A percentile compares a stretch with the other conserved stretches of the same genome.
Evolutionary conservation across 2,329 filamentous ascomycete genomes (phyloP).

Genomic region (Penicillium sp.): DNA sequence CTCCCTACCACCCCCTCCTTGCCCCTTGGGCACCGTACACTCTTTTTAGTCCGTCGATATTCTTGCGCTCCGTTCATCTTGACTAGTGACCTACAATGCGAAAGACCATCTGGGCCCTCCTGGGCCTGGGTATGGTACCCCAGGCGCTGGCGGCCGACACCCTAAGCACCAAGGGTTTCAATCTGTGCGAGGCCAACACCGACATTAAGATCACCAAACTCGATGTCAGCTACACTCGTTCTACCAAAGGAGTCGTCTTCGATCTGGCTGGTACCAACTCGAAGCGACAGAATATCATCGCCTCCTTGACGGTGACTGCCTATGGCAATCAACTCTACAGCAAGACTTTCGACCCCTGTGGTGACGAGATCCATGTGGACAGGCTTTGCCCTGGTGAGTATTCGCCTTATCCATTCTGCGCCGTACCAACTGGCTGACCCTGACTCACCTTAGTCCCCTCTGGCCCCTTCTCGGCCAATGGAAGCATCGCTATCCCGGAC

Average conservation of each 20-base stretch:
- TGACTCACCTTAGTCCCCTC: conserved; percentile 55
- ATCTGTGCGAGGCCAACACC: conserved; percentile 57
- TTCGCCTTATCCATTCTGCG: neutral
- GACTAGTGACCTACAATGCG: conserved; percentile 22
- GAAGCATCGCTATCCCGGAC: conserved; percentile 66
- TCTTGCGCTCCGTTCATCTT: conserved; percentile 2
- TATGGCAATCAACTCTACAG: conserved; percentile 79
- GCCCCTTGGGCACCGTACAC: conserved; percentile 1
- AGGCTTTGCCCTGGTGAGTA: conserved; percentile 74
- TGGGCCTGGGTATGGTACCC: conserved; percentile 28
- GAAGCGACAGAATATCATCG: conserved; percentile 73
- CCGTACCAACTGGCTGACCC: conserved; percentile 20
- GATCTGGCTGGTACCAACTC: conserved; percentile 74
- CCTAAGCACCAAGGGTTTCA: conserved; percentile 76
- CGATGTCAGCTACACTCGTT: conserved; percentile 73
- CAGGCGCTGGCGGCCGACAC: conserved; percentile 62
- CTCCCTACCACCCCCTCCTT: too few species aligned
- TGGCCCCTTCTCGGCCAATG: conserved; percentile 68
- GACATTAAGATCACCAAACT: conserved; percentile 68
- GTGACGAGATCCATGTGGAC: conserved; percentile 58
- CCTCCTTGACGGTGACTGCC: conserved; percentile 68
- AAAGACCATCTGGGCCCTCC: conserved; percentile 23
- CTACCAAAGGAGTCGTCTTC: conserved; percentile 68
- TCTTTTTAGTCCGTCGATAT: conserved; percentile 8
- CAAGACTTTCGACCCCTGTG: conserved; percentile 79